phyloP scores from a whole-genome alignment of 768 basidiomycete genomes.

The Ramaria sp. region DNA sequence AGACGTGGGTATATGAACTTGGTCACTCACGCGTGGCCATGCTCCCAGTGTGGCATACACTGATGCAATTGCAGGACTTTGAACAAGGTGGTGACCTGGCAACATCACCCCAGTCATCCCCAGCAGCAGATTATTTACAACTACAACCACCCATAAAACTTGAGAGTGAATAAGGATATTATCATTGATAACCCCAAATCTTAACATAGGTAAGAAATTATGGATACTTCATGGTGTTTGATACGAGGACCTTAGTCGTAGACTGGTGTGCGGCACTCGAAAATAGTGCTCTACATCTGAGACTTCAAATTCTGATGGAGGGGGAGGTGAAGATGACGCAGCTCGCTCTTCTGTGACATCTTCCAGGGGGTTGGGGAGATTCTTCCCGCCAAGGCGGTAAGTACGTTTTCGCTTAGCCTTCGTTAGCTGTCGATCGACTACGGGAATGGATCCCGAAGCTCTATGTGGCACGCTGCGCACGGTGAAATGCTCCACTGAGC shows the following conservation, averaged over 20 bases:
- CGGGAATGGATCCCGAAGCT: conserved; percentile 22
- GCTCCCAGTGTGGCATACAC: background rate
- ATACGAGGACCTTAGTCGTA: conserved; percentile 5
- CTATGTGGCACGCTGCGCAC: conserved; percentile 79
- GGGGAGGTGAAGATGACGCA: conserved; percentile 23
- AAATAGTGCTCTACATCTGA: conserved; percentile 73
- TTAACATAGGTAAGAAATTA: background rate
- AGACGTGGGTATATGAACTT: conserved; percentile 36
- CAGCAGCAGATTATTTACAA: conserved; percentile 4
- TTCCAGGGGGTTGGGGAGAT: conserved; percentile 4
- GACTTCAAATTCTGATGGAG: conserved; percentile 49
- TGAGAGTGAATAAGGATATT: conserved; percentile 6
- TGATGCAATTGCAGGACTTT: conserved; percentile 10
- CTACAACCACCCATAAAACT: conserved; percentile 2
- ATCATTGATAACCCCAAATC: background rate
- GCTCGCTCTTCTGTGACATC: background rate
- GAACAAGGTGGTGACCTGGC: conserved; percentile 6
- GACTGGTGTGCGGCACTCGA: conserved; percentile 18
- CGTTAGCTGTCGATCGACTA: conserved; percentile 39
- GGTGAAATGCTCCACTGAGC: conserved; percentile 83
- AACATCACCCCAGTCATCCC: background rate
- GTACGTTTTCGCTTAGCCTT: conserved; percentile 73
- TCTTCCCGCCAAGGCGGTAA: conserved; percentile 44
- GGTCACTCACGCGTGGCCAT: background rate
- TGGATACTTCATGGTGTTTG: background rate